Evolutionary conservation across 2,329 filamentous ascomycete species (phyloP), one percentile per base, ranked within the genome.

Genomic region (Teratosphaeria zuluensis): DNA sequence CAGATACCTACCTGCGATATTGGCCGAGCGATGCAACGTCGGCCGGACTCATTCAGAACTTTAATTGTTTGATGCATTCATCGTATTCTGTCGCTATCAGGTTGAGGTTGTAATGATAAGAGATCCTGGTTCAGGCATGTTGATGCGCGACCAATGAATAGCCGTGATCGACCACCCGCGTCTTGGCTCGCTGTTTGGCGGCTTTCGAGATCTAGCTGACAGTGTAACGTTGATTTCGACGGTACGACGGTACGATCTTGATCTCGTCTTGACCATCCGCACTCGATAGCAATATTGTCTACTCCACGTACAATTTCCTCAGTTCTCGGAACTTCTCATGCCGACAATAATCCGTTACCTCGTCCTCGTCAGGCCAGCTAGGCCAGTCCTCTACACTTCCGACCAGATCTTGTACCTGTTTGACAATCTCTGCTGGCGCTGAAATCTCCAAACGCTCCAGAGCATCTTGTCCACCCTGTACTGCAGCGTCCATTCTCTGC

Each of bases 351-450:
- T 55, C 53, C 57, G 69, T 63, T 4, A 78, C 73, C 56, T 78
- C 73, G 16, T 74, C 68, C 48, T 73, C 71, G 3, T 60, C 66
- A 7, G 77, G 74, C 78, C 78, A 80, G 0, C 73, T 73, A 24
- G 70, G 72, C 75, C 76, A 78, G 2, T 65, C 68, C 38, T 73
- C 65, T 4, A 76, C 69, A 14, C 63, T 60, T 8, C 76, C 72
- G 28, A 73, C 62, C 8, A 70, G 53, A 9, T 46, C 52, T 35
- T 55, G 58, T 16, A 69, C 62, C 28, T 64, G 59, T 2, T 57
- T 60, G 4, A 68, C 51, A 14, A 66, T 12, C 38, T 62, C 59
- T 4, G 31, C 33, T 4, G 57, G 33, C 11, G 69, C 66, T 6
- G 65, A 57, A 1, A 28, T 48, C 42, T 62, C 54, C 11, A 69